Evolutionary conservation across 2,329 filamentous ascomycete species (phyloP).

Genomic region (Fusarium kyushuense): DNA sequence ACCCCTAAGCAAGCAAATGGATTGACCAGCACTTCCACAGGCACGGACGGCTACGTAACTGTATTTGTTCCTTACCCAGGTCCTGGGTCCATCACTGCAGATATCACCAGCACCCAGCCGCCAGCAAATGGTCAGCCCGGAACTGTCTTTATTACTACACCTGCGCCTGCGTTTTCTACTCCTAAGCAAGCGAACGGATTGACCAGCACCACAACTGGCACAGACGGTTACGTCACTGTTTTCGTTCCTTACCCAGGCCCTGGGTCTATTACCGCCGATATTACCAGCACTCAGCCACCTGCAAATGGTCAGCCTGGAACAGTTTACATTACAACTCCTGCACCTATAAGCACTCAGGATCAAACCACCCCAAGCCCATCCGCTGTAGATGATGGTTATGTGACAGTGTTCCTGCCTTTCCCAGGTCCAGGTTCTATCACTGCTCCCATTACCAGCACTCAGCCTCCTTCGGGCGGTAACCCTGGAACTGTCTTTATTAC

Average conservation of each 20-base stretch:
- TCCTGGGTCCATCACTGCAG: slow-evolving; percentile 10
- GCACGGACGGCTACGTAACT: slow-evolving; percentile 23
- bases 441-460: slow-evolving; percentile 14
- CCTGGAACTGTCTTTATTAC: slow-evolving; percentile 26
- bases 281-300: slow-evolving; percentile 13
- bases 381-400: slow-evolving; percentile 16
- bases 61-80: slow-evolving; percentile 12
- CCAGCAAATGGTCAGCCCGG: slow-evolving; percentile 13
- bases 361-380: not conserved
- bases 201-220: not conserved
- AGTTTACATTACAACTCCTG: slow-evolving; percentile 20
- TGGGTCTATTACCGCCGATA: slow-evolving; percentile 15
- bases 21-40: slow-evolving; percentile 1
- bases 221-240: slow-evolving; percentile 20
- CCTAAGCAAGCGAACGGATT: slow-evolving; percentile 11
- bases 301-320: slow-evolving; percentile 17
- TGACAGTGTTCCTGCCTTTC: slow-evolving; percentile 21
- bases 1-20: slow-evolving; percentile 13
- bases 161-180: not conserved
- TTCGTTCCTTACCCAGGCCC: slow-evolving; percentile 8
- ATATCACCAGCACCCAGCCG: slow-evolving; percentile 10
- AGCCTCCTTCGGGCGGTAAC: slow-evolving; percentile 2
- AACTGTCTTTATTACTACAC: slow-evolving; percentile 18
- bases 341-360: not conserved
- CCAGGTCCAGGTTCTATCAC: slow-evolving; percentile 19